These are phyloP conservation scores for Fusarium dimerum DNA, from an alignment of 2,329 filamentous ascomycete species.

Conservation along the genomic window DNA sequence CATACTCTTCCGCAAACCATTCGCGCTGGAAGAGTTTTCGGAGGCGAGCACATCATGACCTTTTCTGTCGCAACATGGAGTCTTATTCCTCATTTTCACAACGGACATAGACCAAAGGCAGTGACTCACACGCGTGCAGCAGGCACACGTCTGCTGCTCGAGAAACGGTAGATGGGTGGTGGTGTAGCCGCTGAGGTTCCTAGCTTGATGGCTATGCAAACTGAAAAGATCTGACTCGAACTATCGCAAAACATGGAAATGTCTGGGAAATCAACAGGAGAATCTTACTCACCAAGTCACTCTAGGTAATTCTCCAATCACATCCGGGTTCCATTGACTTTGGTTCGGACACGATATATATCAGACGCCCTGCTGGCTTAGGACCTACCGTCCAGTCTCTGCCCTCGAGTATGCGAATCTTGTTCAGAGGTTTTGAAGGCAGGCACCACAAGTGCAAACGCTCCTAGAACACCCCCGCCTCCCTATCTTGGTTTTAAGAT, in stretches of 20 bases:
- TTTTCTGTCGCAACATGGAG: slow-evolving; percentile 53
- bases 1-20: slow-evolving; percentile 10
- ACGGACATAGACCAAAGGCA: slow-evolving; percentile 61
- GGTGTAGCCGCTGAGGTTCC: slow-evolving; percentile 52
- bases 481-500: slow-evolving; percentile 7
- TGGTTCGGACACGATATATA: not conserved
- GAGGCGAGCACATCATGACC: slow-evolving; percentile 16
- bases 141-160: slow-evolving; percentile 7
- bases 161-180: slow-evolving; percentile 16
- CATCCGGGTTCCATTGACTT: not conserved
- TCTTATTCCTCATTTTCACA: slow-evolving; percentile 44
- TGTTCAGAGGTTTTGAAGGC: not conserved
- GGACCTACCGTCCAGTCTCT: not conserved
- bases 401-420: not conserved
- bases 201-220: slow-evolving; percentile 56
- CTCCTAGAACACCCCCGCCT: no score
- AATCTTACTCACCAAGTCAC: slow-evolving; percentile 7
- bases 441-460: no score
- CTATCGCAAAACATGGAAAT: slow-evolving; percentile 4
- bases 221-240: slow-evolving; percentile 75
- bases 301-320: not conserved
- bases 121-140: slow-evolving; percentile 47
- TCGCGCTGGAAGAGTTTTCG: slow-evolving; percentile 18
- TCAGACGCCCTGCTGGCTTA: not conserved
- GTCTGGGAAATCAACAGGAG: not conserved